Evolutionary conservation across 257 asterid genomes (phyloP), one percentile per base, ranked within the genome.

Genomic region (Nicotiana undulata): DNA sequence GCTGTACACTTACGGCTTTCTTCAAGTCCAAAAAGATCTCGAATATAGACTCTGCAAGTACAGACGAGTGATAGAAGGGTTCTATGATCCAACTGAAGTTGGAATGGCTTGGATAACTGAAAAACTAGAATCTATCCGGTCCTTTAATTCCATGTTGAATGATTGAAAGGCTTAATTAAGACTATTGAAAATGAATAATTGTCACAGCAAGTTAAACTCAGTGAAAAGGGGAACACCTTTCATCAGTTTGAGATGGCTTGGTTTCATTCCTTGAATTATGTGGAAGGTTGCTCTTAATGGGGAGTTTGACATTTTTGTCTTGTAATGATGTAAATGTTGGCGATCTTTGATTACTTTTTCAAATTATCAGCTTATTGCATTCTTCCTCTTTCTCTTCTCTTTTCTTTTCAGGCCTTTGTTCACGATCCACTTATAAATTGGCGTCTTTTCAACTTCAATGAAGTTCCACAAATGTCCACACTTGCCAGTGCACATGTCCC

Each of bases 371-470:
- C 61, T 24, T 49, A 49, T 72, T 72, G 51, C 17, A 13, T 22
- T 72, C 60, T 22, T 46, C 15, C 34, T 46, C 20, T 17, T 12
- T 28, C 40, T 32, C 12, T 58, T 58, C 18, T 55, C 2, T 40
- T 22, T 5, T 32, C 66, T 64, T 76, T 86, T 61, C 95, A 96
- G 99, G 99, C 99, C 26, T 96, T 96, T 88, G 99, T 96, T 88
- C 99, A 96, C 20, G 99, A 96, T 81, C 99, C 99, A 80, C 90
- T 96, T 29, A 96, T 96, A 86, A 96, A 96, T 77, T 96, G 99
- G 99, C 99, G 99, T 81, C 95, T 96, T 37, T 96, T 96, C 90
- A 96, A 96, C 91, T 94, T 96, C 84, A 96, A 96, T 53, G 99
- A 96, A 90, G 97, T 91, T 79, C 96, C 99, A 4, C 97, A 94